Evolutionary conservation across 2,329 filamentous ascomycete species (phyloP), one percentile per base, ranked within the genome.

Genomic region (Clarireedia sp.): DNA sequence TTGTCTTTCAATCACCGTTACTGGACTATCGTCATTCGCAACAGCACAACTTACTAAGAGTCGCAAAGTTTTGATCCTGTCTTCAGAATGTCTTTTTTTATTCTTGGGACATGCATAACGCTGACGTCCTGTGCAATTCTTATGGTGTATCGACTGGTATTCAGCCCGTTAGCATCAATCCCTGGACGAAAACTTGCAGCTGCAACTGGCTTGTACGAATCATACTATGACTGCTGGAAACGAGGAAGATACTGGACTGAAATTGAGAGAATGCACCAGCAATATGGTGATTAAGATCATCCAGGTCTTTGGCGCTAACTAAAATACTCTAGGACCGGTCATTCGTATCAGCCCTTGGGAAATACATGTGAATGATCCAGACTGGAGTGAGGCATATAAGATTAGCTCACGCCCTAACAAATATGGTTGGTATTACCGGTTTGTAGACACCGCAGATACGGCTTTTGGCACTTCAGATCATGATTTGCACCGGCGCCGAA

Each of bases 371-470:
- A 62, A 61, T 14, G 62, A 66, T 36, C 61, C 67, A 9, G 48
- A 61, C 44, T 73, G 74, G 61, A 69, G 71, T 54, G 67, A 72
- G 36, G 70, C 72, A 51, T 60, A 75, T 23, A 74, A 72, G 59
- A 64, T 69, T 12, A 41, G 38, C 38, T 41, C 38, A 17, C 37
- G 14, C 3, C 49, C 40, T 8, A 54, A 58, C 23, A 58, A 55
- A 40, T 56, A 51, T 17, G 12, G 36, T 19, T 58, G 58, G 58
- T 54, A 51, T 24, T 52, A 41, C 3, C 51, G 56, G 7, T 37
- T 12, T 36, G 55, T 52, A 33, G 44, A 44, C 14, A 36, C 52
- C 16, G 40, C 46, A 24, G 37, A 52, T 21, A 53, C 55, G 14
- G 47, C 52, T 17, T 59, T 61, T 26, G 60, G 43, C 14, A 60